phyloP scores from a whole-genome alignment of 2,329 filamentous ascomycete species.

The Beauveria rudraprayagi region DNA sequence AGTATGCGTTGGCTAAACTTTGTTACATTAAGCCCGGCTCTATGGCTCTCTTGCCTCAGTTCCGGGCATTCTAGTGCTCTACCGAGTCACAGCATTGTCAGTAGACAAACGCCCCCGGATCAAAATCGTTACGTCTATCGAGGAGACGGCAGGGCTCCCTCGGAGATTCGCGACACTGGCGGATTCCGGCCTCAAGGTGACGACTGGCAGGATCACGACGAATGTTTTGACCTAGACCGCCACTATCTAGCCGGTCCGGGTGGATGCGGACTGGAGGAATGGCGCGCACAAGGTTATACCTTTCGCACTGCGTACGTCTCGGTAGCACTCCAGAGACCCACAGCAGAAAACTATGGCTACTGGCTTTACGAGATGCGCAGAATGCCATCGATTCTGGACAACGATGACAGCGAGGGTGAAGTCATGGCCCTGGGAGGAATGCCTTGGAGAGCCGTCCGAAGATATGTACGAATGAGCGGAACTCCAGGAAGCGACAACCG shows the following conservation, averaged over 20 bases:
- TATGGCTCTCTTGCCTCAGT: neutral
- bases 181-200: slow-evolving; percentile 9
- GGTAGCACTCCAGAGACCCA: neutral
- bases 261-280: slow-evolving; percentile 2
- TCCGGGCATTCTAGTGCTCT: neutral
- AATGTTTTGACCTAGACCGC: neutral
- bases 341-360: neutral
- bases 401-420: slow-evolving; percentile 5
- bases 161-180: neutral
- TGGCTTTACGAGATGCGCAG: slow-evolving; percentile 13
- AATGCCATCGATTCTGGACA: slow-evolving; percentile 10
- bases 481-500: neutral
- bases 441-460: slow-evolving; percentile 8
- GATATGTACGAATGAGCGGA: slow-evolving; percentile 4
- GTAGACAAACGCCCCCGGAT: neutral
- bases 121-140: slow-evolving; percentile 3
- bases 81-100: neutral
- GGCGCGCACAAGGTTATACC: neutral
- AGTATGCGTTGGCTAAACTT: neutral
- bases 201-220: neutral
- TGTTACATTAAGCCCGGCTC: neutral
- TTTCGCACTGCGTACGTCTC: neutral
- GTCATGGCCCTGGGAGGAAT: slow-evolving; percentile 9
- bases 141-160: slow-evolving; percentile 10
- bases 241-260: slow-evolving; percentile 3